These are phyloP conservation scores for Liquidambar formosana DNA, from an alignment of 164 flowering plant genomes.

Conservation along the genomic window DNA sequence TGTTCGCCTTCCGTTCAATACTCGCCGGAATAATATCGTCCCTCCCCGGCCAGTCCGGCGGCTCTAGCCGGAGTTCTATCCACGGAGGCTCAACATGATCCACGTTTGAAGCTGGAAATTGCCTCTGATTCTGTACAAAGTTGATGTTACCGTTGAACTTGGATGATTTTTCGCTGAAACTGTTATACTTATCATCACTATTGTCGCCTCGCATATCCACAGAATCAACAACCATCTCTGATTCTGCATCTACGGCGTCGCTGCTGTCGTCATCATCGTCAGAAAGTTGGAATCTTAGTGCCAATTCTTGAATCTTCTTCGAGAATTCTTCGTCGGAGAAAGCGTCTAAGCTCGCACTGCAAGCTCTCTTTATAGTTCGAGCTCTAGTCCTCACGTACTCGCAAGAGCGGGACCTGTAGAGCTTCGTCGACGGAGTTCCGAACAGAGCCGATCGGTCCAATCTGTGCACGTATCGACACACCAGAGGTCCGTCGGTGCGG, in stretches of 20 bases:
- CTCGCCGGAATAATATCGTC: slow-evolving; percentile 38
- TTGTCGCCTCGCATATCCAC: neutral
- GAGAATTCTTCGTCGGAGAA: slow-evolving; percentile 77
- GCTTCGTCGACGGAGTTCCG: slow-evolving; percentile 27
- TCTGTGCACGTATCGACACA: slow-evolving; percentile 25
- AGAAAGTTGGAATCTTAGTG: slow-evolving; percentile 43
- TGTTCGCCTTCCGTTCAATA: slow-evolving; percentile 69
- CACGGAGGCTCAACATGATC: slow-evolving; percentile 36
- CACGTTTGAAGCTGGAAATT: slow-evolving; percentile 1
- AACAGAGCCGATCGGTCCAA: slow-evolving; percentile 41
- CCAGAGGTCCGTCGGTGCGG: slow-evolving; percentile 22
- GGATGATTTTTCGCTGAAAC: neutral
- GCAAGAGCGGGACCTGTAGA: slow-evolving; percentile 41
- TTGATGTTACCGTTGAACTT: neutral
- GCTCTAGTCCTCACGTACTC: slow-evolving; percentile 29
- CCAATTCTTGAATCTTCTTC: slow-evolving; percentile 53
- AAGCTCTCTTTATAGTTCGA: slow-evolving; percentile 35
- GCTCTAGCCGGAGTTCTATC: slow-evolving; percentile 27
- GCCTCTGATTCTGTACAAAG: slow-evolving; percentile 4
- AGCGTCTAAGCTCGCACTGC: slow-evolving; percentile 48
- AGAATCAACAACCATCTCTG: slow-evolving; percentile 9
- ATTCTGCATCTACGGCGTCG: neutral
- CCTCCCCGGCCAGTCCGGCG: slow-evolving; percentile 37
- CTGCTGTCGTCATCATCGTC: slow-evolving; percentile 21
- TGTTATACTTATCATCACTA: neutral